Base-by-base conservation (phyloP, 2,329 filamentous ascomycete genomes). In the Fusarium heterosporum region DNA sequence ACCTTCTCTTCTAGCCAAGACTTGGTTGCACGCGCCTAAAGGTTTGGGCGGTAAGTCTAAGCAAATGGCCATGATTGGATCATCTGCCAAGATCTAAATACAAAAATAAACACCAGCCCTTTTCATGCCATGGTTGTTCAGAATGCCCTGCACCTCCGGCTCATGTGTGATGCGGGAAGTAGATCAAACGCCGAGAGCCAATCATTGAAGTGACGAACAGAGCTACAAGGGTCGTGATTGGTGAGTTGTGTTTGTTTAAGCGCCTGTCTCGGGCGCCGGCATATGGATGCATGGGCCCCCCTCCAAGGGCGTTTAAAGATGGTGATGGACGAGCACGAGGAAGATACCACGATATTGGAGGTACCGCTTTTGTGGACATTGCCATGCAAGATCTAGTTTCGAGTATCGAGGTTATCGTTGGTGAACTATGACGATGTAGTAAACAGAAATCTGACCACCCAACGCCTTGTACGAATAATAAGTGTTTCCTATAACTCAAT, bases 211-310 rank as follows among this genome's bases (percentile, higher is more conserved):
- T 47, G 48, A 32, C 25, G 36, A 49, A 60, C 43, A 38, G 48
- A 51, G 30, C 30, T 2, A 32, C 48, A 36, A 13, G 62, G 56
- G 42, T 42, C 43, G 28, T 70, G 51, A 68, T 71, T 71, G 68
- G 69, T 43, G 40, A 26, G 32, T n/a, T 17, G 17, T 7, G 13
- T 11, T 10, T 11, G 48, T 55, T 57, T 71, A 71, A 71, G 68
- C 68, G 68, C 68, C 52, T 58, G 55, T 55, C 52, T 66, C 54
- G 68, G 65, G 40, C 32, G 47, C 29, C 55, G 67, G 64, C 66
- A 67, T 64, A 68, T 51, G 36, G 22, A 34, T 54, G 62, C 52
- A 60, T 61, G 32, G 41, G 16, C 34, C 32, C 32, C 22, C 22
- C 22, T 36, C 16, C 34, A 36, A 36, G 34, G 34, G 66, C 66